Base-by-base conservation (phyloP, 352 stramenopile genomes). In the Globisporangium megalacanthum region DNA sequence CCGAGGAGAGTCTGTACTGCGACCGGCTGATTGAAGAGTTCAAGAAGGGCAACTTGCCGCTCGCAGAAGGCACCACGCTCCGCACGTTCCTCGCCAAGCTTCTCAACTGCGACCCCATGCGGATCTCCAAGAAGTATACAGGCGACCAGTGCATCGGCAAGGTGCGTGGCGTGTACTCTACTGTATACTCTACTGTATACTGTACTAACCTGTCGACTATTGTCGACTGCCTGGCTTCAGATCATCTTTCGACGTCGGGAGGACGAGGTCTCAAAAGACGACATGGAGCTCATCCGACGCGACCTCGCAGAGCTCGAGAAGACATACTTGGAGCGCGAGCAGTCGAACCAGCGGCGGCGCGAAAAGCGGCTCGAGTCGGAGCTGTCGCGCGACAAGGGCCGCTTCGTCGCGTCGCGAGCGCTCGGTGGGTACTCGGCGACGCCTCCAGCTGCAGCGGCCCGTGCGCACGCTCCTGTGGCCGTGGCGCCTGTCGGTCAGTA, bases 121-220 rank as follows among this genome's bases (percentile, higher is more conserved):
- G 97, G 14, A 99, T 99, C 56, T 98, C 93, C 0, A 99, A 99
- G 68, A 99, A 99, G 74, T 99, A 99, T 65, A 98, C 98, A 50
- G 96, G 97, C 14, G 87, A 92, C 58, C 97, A 99, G 64, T 99
- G 95, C 64, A 99, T 99, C 60, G 96, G 97, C 65, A 99, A 99
- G 72, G 86, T 92, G 65, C 19, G 57, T 44, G 44, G 35, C 20
- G 19, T 58, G 41, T 29, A 4, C 53, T 15, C 5, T 4, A 41
- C 19, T 37, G 62, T 54, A n/a, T n/a, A n/a, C n/a, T n/a, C 14
- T n/a, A 3, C n/a, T 4, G 7, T 8, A 5, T 39, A 39, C 35
- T 39, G 35, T 39, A 8, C 7, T 39, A 39, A 13, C 7, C 19
- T 29, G 39, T 9, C 10, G 39, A 9, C 3, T 22, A n/a, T n/a